Base-by-base conservation (phyloP, 345 rosid species). In the Noccaea caerulescens region DNA sequence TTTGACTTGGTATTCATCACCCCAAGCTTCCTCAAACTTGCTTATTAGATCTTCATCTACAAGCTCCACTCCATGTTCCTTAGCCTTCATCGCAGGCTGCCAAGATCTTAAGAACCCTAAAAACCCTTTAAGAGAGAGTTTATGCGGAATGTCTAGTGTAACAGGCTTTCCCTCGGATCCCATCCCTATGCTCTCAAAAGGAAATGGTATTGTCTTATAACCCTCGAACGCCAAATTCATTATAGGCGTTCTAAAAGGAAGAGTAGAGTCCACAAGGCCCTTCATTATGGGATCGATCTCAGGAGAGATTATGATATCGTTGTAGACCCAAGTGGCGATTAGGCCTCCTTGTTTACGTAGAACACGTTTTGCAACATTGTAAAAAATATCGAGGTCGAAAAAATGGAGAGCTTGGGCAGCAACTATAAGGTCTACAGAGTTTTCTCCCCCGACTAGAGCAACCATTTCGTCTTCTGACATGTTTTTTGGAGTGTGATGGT, bases 251-350 rank as follows among this genome's bases (percentile, higher is more conserved):
- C 91, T 86, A 80, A 10, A 84, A 4, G 87, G 84, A 32, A 83
- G 81, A 4, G 84, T 85, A 8, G 88, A 62, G 71, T 84, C 88
- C 1, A 66, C 81, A 10, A 87, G 81, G 2, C 71, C 8, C 58
- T 82, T 80, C 75, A 82, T 66, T 8, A 87, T 33, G 3, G 71
- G 72, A 50, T 87, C 90, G 11, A 89, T 71, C 49, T 63, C 77
- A 1, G 88, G 82, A 12, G 78, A 64, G 9, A 88, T 82, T 5
- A 68, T 51, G 39, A 85, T 44, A 44, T 76, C 70, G 2, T 77
- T 82, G 81, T 86, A 88, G 68, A 85, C 73, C 90, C 92, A 85
- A 1, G 82, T 78, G 0, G 87, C 97, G 7, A 85, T 47, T 1
- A 85, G 32, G 0, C 92, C 91, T 1, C 84, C 88, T 2, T 89